Evolutionary conservation across 1,139 yeast species (phyloP).

Genomic region (Geotrichum cucujoidarum): DNA sequence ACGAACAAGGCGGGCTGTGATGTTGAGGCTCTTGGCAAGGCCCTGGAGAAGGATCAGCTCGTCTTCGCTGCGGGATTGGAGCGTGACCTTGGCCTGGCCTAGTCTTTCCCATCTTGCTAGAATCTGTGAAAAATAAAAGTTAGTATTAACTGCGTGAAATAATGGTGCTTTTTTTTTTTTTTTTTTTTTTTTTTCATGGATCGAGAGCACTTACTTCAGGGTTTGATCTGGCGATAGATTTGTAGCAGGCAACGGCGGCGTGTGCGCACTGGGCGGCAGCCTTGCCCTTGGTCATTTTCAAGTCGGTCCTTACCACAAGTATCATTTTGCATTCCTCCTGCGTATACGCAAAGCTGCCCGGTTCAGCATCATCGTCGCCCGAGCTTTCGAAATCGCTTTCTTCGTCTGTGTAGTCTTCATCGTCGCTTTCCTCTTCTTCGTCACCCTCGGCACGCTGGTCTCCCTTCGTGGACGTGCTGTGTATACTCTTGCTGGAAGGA

Average conservation of each 20-base stretch:
- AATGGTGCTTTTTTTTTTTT: too few species aligned
- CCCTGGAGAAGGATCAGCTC: slow-evolving; percentile 75
- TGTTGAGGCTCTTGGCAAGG: slow-evolving; percentile 71
- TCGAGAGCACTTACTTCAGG: slow-evolving; percentile 29
- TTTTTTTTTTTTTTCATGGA: neutral
- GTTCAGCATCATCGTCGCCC: slow-evolving; percentile 18
- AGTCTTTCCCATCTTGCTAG: slow-evolving; percentile 70
- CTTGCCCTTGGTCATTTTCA: slow-evolving; percentile 92
- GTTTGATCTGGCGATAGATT: slow-evolving; percentile 49
- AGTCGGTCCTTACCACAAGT: slow-evolving; percentile 77
- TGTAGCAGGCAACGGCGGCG: slow-evolving; percentile 90
- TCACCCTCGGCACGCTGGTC: slow-evolving; percentile 3
- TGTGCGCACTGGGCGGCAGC: slow-evolving; percentile 97
- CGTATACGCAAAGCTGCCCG: slow-evolving; percentile 39
- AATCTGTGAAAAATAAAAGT: too few species aligned
- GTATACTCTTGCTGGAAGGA: neutral
- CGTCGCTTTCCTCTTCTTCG: slow-evolving; percentile 5
- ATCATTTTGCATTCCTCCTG: slow-evolving; percentile 83
- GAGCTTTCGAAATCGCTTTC: slow-evolving; percentile 14
- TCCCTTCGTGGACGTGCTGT: neutral
- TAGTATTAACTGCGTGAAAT: too few species aligned
- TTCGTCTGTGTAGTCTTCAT: slow-evolving; percentile 21
- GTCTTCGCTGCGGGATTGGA: slow-evolving; percentile 68
- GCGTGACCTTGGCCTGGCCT: slow-evolving; percentile 94
- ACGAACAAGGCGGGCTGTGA: slow-evolving; percentile 74